These are phyloP conservation scores for Neurospora sp. DNA, from an alignment of 495 filamentous ascomycete species.

Conservation along the genomic window DNA sequence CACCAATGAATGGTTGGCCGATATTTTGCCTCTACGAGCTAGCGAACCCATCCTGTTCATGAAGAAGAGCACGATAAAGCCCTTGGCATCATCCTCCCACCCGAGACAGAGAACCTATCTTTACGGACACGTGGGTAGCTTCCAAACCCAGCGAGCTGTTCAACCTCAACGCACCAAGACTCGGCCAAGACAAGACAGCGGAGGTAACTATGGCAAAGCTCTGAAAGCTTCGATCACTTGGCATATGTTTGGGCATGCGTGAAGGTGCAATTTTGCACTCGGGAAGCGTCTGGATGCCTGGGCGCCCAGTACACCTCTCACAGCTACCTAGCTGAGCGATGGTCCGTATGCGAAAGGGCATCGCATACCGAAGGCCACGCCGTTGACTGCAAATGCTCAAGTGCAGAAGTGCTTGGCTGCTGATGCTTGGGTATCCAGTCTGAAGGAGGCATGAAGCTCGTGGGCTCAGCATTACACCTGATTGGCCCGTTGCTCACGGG, in stretches of 20 bases:
- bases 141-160: not conserved
- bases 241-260: not conserved
- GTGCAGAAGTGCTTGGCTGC: not conserved
- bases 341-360: not conserved
- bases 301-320: not conserved
- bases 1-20: not conserved
- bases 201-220: not conserved
- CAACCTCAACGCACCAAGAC: not conserved
- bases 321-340: not conserved
- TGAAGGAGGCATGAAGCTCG: not conserved
- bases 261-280: not conserved
- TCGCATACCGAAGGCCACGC: not conserved
- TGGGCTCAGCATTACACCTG: not conserved
- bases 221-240: not conserved
- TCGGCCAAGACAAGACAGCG: not conserved
- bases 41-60: not conserved
- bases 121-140: not conserved
- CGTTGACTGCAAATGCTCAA: not conserved
- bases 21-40: not conserved
- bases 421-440: not conserved
- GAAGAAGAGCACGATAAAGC: not conserved
- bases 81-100: not conserved
- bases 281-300: not conserved
- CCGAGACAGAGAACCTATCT: not conserved
- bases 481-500: not conserved